phyloP scores from a whole-genome alignment of 192 early-diverging fungal genomes.

The Linnemannia elongata region DNA sequence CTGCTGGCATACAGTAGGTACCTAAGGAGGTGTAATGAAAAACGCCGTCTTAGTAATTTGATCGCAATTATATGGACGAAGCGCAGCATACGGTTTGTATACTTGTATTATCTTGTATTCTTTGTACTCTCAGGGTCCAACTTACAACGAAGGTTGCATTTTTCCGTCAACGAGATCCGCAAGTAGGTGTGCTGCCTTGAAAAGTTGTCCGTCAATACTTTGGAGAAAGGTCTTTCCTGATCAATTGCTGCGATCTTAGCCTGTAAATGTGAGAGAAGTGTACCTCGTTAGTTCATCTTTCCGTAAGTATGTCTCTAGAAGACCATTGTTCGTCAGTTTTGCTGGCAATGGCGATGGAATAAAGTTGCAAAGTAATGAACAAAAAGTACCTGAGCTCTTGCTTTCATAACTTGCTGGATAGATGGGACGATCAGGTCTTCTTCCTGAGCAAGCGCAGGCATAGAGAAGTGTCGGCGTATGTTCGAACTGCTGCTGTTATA shows the following conservation, averaged over 20 bases:
- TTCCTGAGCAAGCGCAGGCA: slow-evolving; percentile 33
- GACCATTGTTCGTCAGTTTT: background rate
- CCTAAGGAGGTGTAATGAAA: slow-evolving; percentile 53
- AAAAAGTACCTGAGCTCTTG: slow-evolving; percentile 24
- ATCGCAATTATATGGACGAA: background rate
- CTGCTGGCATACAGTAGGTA: slow-evolving; percentile 97
- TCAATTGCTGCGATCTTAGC: slow-evolving; percentile 60
- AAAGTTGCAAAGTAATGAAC: background rate
- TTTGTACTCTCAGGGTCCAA: slow-evolving; percentile 5
- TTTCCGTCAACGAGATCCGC: slow-evolving; percentile 94
- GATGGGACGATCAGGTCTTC: slow-evolving; percentile 7
- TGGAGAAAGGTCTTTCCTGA: slow-evolving; percentile 58
- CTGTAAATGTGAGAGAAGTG: slow-evolving; percentile 16
- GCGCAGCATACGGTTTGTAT: background rate
- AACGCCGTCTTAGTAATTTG: background rate
- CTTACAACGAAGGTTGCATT: slow-evolving; percentile 94
- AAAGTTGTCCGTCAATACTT: slow-evolving; percentile 80
- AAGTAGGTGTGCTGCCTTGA: slow-evolving; percentile 92
- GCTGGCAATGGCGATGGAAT: background rate
- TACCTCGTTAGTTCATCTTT: background rate
- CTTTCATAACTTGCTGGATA: slow-evolving; percentile 10
- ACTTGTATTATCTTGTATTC: slow-evolving; percentile 1
- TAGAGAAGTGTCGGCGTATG: slow-evolving; percentile 22
- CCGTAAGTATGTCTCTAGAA: too few relatives aligned
- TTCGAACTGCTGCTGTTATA: background rate